Percentiles rank a stretch among this genome's conserved stretches.
Evolutionary conservation across 176 grass and related monocot genomes (phyloP).

Genomic region (Calamus simplicifolius): DNA sequence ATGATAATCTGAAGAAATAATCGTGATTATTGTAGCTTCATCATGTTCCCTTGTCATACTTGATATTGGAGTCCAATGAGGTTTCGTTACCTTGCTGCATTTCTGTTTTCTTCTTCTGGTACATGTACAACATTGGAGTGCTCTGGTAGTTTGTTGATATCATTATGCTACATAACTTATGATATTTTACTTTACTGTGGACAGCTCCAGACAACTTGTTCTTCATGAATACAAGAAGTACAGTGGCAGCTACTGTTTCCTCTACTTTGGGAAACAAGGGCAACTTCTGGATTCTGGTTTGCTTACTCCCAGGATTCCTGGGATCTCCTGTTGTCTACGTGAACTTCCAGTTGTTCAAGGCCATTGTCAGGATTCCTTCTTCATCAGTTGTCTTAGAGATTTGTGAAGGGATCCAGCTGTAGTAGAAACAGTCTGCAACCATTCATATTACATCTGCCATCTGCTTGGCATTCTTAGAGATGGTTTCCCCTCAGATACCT

Average conservation of each 20-base stretch:
- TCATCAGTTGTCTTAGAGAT: slow-evolving; percentile 62
- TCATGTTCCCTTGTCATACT: no score
- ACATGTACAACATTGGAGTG: no score
- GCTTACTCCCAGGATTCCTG: slow-evolving; percentile 66
- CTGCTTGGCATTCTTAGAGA: slow-evolving; percentile 30
- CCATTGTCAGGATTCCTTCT: slow-evolving; percentile 86
- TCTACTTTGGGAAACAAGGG: slow-evolving; percentile 83
- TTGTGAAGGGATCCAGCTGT: slow-evolving; percentile 42
- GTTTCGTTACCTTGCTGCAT: no score
- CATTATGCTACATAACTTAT: neutral
- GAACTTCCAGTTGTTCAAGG: slow-evolving; percentile 96
- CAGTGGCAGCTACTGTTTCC: slow-evolving; percentile 85
- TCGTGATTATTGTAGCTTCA: no score
- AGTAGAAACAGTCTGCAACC: slow-evolving; percentile 18
- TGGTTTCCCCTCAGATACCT: slow-evolving; percentile 71
- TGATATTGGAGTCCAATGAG: no score
- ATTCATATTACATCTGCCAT: neutral
- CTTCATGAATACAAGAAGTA: slow-evolving; percentile 95
- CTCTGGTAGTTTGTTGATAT: neutral
- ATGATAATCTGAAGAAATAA: no score
- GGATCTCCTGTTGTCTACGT: slow-evolving; percentile 50
- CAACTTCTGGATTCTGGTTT: slow-evolving; percentile 38
- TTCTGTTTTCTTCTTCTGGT: no score
- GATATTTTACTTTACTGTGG: slow-evolving; percentile 10
- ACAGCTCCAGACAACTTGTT: slow-evolving; percentile 80